Conservation (phyloP, 306 rosid genomes). For the Fagus sylvatica region DNA sequence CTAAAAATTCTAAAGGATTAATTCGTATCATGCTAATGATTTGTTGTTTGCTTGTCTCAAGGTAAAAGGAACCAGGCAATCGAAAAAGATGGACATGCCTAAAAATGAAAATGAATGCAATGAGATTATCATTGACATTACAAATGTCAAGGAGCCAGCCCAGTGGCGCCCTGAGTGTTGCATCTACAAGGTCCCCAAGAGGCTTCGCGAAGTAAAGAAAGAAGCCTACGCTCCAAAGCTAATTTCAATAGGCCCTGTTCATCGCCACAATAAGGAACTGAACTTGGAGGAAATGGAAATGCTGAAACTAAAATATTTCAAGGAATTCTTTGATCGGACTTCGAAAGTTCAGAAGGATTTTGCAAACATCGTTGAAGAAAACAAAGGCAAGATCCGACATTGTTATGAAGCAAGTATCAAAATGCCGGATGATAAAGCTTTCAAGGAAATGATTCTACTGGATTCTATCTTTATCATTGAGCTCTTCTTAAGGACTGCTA, state of each 20-base stretch:
- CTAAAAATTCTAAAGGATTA: no score
- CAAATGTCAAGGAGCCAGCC: background rate
- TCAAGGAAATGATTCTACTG: background rate
- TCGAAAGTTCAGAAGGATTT: background rate
- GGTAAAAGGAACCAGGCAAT: background rate
- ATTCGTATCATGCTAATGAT: no score
- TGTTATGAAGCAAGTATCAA: background rate
- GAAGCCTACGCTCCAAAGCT: slow-evolving; percentile 22
- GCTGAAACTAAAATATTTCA: background rate
- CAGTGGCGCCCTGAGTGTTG: background rate
- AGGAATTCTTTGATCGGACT: background rate
- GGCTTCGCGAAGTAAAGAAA: slow-evolving; percentile 2
- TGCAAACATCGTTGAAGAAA: background rate
- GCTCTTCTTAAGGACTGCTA: background rate
- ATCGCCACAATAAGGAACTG: background rate
- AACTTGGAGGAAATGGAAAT: slow-evolving; percentile 8
- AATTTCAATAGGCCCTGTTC: slow-evolving; percentile 27
- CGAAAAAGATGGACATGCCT: background rate
- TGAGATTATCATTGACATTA: slow-evolving; percentile 1
- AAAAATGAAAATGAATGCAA: background rate
- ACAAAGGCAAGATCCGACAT: background rate
- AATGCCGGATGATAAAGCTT: no score
- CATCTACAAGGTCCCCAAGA: slow-evolving; percentile 18
- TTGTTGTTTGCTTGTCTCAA: background rate
- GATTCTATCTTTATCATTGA: background rate